These are phyloP conservation scores for Tetracladium setigerum DNA, from an alignment of 495 filamentous ascomycete genomes.

Conservation along the genomic window DNA sequence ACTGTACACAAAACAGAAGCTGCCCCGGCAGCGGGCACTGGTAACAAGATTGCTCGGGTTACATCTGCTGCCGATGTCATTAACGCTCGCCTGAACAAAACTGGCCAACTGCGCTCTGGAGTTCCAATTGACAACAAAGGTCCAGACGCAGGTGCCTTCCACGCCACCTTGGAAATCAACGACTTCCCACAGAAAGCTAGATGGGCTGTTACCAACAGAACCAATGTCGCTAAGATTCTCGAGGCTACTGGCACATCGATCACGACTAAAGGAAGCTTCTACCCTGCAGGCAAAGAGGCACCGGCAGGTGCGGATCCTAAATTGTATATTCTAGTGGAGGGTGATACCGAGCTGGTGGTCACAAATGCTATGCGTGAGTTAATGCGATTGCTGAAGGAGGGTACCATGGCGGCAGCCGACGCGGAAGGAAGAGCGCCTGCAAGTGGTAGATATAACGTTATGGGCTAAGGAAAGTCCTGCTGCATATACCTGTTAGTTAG, in stretches of 20 bases:
- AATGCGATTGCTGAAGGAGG: constrained; percentile 80
- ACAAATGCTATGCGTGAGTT: constrained; percentile 88
- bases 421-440: constrained; percentile 71
- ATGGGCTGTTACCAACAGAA: constrained; percentile 98
- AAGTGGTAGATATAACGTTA: constrained; percentile 84
- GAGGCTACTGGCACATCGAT: constrained; percentile 93
- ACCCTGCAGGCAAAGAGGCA: constrained; percentile 72
- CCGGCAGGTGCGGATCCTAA: constrained; percentile 70
- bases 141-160: constrained; percentile 93
- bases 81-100: constrained; percentile 76
- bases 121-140: constrained; percentile 98
- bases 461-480: constrained; percentile 21
- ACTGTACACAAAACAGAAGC: constrained; percentile 70
- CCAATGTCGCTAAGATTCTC: constrained; percentile 96
- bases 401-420: constrained; percentile 84
- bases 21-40: constrained; percentile 34
- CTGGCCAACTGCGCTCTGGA: constrained; percentile 78
- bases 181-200: constrained; percentile 98
- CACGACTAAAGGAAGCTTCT: constrained; percentile 93
- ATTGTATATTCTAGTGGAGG: constrained; percentile 94
- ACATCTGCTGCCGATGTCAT: constrained; percentile 79
- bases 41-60: constrained; percentile 78
- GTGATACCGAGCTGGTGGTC: constrained; percentile 90
- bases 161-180: constrained; percentile 97
- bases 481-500: neutral